Evolutionary conservation across 2,329 filamentous ascomycete species (phyloP).

Genomic region (Fusarium sp.): DNA sequence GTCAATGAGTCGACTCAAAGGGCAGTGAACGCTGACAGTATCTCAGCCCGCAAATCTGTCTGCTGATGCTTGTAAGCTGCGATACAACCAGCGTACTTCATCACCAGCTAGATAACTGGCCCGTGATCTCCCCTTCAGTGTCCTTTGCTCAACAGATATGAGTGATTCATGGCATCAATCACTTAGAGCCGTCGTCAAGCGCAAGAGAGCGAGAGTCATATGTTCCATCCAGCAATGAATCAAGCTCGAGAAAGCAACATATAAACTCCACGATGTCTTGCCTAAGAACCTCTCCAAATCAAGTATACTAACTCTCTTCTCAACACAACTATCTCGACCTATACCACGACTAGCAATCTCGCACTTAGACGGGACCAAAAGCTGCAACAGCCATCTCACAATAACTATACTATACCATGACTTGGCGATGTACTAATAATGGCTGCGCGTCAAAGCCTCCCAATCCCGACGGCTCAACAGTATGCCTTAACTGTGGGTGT

Average conservation of each 20-base stretch:
- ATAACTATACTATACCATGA: not conserved
- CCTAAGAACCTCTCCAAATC: not conserved
- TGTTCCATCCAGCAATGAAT: not conserved
- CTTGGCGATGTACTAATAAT: conserved; percentile 10
- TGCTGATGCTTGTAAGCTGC: not conserved
- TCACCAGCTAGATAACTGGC: not conserved
- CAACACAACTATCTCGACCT: not conserved
- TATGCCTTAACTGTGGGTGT: conserved; percentile 12
- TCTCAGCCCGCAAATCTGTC: not conserved
- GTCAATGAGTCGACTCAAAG: not conserved
- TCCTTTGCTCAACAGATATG: not conserved
- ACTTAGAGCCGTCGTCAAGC: not conserved
- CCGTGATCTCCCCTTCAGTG: not conserved
- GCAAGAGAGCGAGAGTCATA: not conserved
- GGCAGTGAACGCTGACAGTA: not conserved
- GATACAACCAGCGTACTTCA: not conserved
- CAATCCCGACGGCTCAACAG: not conserved
- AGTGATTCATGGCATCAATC: not conserved
- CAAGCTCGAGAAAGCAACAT: not conserved
- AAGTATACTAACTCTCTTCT: not conserved
- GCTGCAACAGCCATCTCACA: not conserved
- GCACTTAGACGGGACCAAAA: not conserved
- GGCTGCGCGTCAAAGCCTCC: not conserved
- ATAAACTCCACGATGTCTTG: not conserved
- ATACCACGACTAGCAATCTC: not conserved